These are phyloP conservation scores for Penicillium sumatraense DNA, from an alignment of 2,329 filamentous ascomycete species.

Conservation along the genomic window DNA sequence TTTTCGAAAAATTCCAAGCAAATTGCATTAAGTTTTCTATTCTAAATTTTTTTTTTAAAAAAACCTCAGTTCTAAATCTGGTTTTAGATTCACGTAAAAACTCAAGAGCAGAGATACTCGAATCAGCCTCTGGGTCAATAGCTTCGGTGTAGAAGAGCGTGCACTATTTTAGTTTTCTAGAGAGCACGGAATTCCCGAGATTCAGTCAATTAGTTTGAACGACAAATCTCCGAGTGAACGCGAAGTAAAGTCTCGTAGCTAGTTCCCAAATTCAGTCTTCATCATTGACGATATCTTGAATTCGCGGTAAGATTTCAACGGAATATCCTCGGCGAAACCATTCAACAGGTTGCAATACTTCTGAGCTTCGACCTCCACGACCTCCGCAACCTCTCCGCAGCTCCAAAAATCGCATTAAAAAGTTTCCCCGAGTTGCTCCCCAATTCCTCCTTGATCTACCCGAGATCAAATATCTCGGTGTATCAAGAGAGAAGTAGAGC, in stretches of 20 bases:
- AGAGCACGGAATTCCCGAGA: neutral
- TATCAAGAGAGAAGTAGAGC: neutral
- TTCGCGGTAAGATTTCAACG: neutral
- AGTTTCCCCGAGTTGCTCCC: constrained; percentile 2
- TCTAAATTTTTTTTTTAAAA: neutral
- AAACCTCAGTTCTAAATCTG: too few relatives aligned
- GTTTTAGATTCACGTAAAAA: neutral
- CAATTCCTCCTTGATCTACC: neutral
- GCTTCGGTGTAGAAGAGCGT: neutral
- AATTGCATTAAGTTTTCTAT: too few relatives aligned
- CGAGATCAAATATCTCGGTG: neutral
- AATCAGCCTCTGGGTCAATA: neutral
- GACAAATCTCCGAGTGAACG: neutral
- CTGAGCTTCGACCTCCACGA: neutral
- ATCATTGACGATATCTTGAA: neutral
- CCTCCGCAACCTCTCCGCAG: neutral
- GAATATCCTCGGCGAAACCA: neutral
- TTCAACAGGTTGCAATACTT: neutral
- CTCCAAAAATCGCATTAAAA: neutral
- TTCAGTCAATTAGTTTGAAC: neutral
- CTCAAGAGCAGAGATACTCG: too few relatives aligned
- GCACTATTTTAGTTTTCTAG: too few relatives aligned
- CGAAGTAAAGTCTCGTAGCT: neutral
- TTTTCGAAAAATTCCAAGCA: too few relatives aligned
- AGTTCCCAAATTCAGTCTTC: neutral